Percentiles rank a stretch among this genome's conserved stretches.
Evolutionary conservation across 139 green algal species (phyloP).

Genomic region (Chlamydomonas incerta): DNA sequence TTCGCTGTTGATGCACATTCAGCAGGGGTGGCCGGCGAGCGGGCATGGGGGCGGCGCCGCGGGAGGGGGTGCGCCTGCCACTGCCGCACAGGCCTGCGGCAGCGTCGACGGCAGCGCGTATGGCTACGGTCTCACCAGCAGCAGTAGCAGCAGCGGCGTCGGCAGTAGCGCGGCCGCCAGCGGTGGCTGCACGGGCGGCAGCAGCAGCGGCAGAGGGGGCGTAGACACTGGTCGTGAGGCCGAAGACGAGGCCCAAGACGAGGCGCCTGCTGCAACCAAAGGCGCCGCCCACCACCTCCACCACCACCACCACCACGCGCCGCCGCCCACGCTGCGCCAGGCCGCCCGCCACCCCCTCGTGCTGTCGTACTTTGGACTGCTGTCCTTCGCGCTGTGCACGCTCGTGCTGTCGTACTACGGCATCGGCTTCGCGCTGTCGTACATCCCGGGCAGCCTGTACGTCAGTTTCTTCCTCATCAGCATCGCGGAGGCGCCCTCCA

Average conservation of each 20-base stretch:
- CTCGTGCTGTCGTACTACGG: slow-evolving; percentile 29
- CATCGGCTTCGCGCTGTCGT: slow-evolving; percentile 35
- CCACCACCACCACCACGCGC: background rate
- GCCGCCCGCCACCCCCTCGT: background rate
- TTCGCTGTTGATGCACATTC: background rate
- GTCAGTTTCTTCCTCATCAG: slow-evolving; percentile 1
- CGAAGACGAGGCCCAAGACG: too few relatives aligned
- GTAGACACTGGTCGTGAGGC: too few relatives aligned
- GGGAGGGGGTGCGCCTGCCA: too few relatives aligned
- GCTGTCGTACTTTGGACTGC: background rate
- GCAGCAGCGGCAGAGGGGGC: too few relatives aligned
- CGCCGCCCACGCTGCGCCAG: background rate
- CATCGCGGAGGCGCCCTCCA: slow-evolving; percentile 9
- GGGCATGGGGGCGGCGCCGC: too few relatives aligned
- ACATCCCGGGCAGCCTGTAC: slow-evolving; percentile 19
- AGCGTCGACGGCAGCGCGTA: background rate
- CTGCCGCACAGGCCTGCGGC: too few relatives aligned
- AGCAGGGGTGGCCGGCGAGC: too few relatives aligned
- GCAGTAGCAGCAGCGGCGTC: too few relatives aligned
- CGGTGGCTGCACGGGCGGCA: too few relatives aligned
- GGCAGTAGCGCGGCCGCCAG: background rate
- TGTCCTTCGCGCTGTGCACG: slow-evolving; percentile 6
- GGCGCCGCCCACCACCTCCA: background rate
- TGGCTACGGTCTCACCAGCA: background rate
- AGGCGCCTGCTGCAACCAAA: background rate